Evolutionary conservation across 108 stramenopile genomes (phyloP), one percentile per base, ranked within the genome.

Genomic region (Seminavis robusta): DNA sequence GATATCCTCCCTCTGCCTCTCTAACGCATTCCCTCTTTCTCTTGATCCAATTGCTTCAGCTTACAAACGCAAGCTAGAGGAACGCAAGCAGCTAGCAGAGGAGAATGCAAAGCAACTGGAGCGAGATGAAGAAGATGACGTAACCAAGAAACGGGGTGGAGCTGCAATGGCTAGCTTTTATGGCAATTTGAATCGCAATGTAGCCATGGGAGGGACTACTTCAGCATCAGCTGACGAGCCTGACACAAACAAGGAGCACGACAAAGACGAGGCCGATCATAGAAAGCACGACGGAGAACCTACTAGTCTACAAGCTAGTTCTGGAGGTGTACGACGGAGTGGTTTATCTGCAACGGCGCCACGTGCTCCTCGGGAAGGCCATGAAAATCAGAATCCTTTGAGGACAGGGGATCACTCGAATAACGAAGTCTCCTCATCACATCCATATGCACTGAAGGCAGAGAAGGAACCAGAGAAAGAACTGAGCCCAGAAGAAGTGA

Each of bases 51-150:
- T n/a, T n/a, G n/a, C n/a, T n/a, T 43, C 56, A 5, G 67, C 81
- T 8, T 92, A 92, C 47, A 77, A 76, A 48, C 52, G 70, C 36
- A 88, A 88, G 40, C 63, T 92, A 50, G 81, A 72, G 43, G 86
- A 88, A 61, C 70, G 90, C 27, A 75, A 88, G 38, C 62, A 58
- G 53, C 88, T 83, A 83, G 65, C 70, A 36, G 71, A 39, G 16
- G 80, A 80, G 48, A 74, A 83, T 37, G 76, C 76, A 69, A 63
- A 72, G 21, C 53, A 52, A 20, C 33, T 21, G 1, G 23, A 40
- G 48, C 65, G 69, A 27, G 49, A 59, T 36, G 71, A 68, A 40
- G 70, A 79, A 21, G 69, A 84, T 11, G 86, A 88, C 54, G 84
- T 79, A 11, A 70, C 59, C 1, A 79, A 76, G 37, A 73, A 59